Percentiles rank a stretch among this genome's conserved stretches.
These are phyloP conservation scores for Russula ochroleuca DNA, from an alignment of 768 basidiomycete species.

Conservation along the genomic window DNA sequence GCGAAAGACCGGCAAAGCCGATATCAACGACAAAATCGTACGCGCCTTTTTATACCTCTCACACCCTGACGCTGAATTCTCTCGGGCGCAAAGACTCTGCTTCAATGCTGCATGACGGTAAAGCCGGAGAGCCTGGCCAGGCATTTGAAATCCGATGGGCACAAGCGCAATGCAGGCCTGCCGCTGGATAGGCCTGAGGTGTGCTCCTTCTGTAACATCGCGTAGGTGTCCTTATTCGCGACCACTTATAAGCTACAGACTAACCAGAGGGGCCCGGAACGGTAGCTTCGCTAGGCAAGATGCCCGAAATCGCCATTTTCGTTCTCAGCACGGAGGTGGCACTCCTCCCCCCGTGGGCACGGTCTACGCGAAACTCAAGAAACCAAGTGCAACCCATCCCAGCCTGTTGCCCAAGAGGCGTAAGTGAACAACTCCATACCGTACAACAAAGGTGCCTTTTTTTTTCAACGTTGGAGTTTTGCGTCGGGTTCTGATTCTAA, in stretches of 20 bases:
- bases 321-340: constrained; percentile 14
- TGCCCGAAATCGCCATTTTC: constrained; percentile 23
- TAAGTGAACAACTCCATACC: constrained; percentile 11
- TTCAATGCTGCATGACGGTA: constrained; percentile 21
- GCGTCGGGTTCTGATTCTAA: background rate
- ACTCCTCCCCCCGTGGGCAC: background rate
- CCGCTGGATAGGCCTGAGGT: constrained; percentile 19
- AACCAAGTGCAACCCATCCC: constrained; percentile 18
- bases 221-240: constrained; percentile 10
- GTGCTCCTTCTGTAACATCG: constrained; percentile 21
- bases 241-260: too few relatives aligned
- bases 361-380: background rate
- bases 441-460: constrained; percentile 12
- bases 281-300: constrained; percentile 23
- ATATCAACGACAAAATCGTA: constrained; percentile 9
- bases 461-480: background rate
- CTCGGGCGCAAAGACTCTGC: constrained; percentile 2
- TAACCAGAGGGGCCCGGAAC: background rate
- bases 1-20: constrained; percentile 3
- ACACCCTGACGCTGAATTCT: background rate
- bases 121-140: constrained; percentile 23
- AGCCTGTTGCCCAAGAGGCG: constrained; percentile 14
- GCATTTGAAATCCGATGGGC: constrained; percentile 21
- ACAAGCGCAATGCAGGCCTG: constrained; percentile 22
- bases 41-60: background rate